These are phyloP conservation scores for Litchi chinensis DNA, from an alignment of 345 rosid genomes.

Conservation along the genomic window DNA sequence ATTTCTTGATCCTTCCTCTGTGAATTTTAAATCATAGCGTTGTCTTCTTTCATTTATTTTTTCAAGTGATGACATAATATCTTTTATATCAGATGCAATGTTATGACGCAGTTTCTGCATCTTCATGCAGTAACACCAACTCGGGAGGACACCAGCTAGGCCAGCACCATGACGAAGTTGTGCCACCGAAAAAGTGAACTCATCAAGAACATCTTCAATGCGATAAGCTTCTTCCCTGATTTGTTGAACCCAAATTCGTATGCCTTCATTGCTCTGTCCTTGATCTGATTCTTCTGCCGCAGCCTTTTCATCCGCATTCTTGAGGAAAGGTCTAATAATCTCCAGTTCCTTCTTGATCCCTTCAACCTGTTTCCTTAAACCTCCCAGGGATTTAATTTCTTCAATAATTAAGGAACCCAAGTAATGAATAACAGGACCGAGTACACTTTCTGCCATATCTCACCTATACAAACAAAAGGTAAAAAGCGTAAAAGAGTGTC, in stretches of 20 bases:
- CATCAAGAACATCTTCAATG: slow-evolving; percentile 30
- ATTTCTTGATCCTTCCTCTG: background rate
- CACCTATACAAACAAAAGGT: too few relatives aligned
- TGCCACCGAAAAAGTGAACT: slow-evolving; percentile 4
- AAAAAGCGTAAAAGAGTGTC: too few relatives aligned
- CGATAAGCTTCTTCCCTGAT: slow-evolving; percentile 18
- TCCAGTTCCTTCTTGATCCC: background rate
- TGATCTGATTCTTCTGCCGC: background rate
- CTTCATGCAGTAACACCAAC: background rate
- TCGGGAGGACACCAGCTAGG: background rate
- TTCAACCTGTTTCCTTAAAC: background rate
- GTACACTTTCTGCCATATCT: too few relatives aligned
- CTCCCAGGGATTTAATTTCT: too few relatives aligned
- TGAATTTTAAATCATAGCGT: slow-evolving; percentile 5
- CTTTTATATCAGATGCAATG: slow-evolving; percentile 17
- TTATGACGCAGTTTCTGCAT: background rate
- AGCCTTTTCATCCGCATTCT: background rate
- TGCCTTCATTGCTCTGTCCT: background rate
- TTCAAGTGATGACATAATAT: background rate
- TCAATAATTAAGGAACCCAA: too few relatives aligned
- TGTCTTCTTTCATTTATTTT: slow-evolving; percentile 19
- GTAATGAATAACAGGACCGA: too few relatives aligned
- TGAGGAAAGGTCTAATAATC: background rate
- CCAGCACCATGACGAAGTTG: background rate
- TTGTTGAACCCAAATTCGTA: slow-evolving; percentile 22